Base-by-base conservation (phyloP, 2,329 filamentous ascomycete species). In the Fusarium sp. region DNA sequence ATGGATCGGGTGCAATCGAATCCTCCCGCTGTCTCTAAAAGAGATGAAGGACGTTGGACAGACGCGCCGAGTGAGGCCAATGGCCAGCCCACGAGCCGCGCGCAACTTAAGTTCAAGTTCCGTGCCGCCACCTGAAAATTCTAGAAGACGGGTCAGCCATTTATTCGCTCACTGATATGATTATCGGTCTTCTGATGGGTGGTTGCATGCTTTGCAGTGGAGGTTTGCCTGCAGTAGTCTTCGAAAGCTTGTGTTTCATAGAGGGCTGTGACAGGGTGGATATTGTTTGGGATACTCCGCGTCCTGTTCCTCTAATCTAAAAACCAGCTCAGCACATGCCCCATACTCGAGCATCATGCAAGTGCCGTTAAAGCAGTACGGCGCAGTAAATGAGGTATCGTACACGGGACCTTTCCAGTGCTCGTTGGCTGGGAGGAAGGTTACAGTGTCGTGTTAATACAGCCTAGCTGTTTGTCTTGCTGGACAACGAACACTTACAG, bases 261-360 rank as follows among this genome's bases (percentile, higher is more conserved):
- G 28, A 53, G 28, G 56, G 51, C 59, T 73, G 70, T 62, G 58
- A 69, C 63, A 68, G 63, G 56, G 69, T 64, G 66, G 66, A 44
- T 69, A 36, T 58, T 42, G 72, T 75, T 68, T 74, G 55, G 62
- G 67, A 48, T 50, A 70, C 47, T 70, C 62, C 51, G 69, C 57
- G 72, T 54, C 56, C 50, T 57, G 63, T 74, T 74, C 72, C 72
- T 74, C 72, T 68, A 74, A 74, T 74, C 63, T 74, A 72, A 66
- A 57, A 64, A 65, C 58, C 48, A 66, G 38, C 53, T 53, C 68
- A 75, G 61, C 56, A 26, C 48, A 60, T 59, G 41, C 51, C 38
- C 48, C 47, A 47, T 50, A 38, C 24, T 20, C 24, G 41, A 36
- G 32, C 44, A 51, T 48, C 32, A 55, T 66, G 62, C 55, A 73